Base-by-base conservation (phyloP, 805 yeast species). In the Naumovozyma castellii region DNA sequence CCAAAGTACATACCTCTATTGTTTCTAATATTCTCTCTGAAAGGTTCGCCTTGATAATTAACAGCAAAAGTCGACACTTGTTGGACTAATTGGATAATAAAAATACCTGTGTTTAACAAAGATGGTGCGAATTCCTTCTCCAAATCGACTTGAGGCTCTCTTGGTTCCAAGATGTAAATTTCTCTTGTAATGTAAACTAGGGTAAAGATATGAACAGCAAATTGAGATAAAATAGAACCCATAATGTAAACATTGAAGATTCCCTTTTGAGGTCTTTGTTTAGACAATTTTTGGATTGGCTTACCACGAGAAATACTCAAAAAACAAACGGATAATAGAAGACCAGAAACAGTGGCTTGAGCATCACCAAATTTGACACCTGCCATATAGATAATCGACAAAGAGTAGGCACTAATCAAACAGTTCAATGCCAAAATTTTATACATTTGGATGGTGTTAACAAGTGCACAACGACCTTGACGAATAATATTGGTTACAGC, bases 361-460 rank as follows among this genome's bases (percentile, higher is more conserved):
- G 86, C 94, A 65, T 92, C 98, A 54, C 98, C 97, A 62, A 90
- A 86, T 66, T 92, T 92, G 56, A 92, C 94, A 65, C 98, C 98
- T 12, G 97, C 97, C 54, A 92, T 71, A 63, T 84, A 92, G 58
- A 92, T 75, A 31, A 92, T 96, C 33, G 95, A 84, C 54, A 90
- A 71, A 2, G 97, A 87, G 62, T 92, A 92, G 25, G 98, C 98
- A 50, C 94, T 81, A 65, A 92, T 87, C 69, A 92, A 72, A 75
- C 97, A 92, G 65, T 92, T 92, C 68, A 92, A 73, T 0, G 98
- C 98, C 59, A 92, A 69, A 56, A 92, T 92, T 69, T 92, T 92
- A 75, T 92, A 92, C 98, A 92, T 92, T 68, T 92, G 98, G 59
- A 92, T 88, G 6, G 98, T 92, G 14, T 96, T 85, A 34, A 92